Base-by-base conservation (phyloP, 2,329 filamentous ascomycete species). In the Neurospora crassa region DNA sequence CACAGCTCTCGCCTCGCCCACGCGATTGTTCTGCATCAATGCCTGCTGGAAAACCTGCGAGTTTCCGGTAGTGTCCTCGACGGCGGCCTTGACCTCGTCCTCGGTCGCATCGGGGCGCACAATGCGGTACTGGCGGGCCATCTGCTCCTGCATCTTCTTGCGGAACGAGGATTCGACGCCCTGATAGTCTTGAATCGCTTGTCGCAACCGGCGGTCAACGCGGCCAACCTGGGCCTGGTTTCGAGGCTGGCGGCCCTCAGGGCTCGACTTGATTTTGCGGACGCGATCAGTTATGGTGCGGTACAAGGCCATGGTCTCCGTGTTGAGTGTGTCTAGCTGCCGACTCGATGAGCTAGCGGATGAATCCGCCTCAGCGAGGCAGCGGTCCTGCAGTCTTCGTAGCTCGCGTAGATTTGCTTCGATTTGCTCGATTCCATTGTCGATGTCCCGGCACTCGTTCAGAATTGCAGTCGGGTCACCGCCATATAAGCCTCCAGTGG, bases 41-140 rank as follows among this genome's bases (percentile, higher is more conserved):
- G 93, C 92, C 80, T 96, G 92, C 79, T 91, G 90, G 83, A 98
- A 98, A 75, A 97, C 90, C 81, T 96, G 93, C 70, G 90, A 89
- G 74, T 91, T 87, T 68, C 90, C 89, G 16, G 83, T 86, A 76
- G 87, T 86, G 76, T 93, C 89, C 77, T 95, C 89, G 0, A 94
- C 91, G 18, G 92, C 93, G 71, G 91, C 88, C 72, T 87, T 86
- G 40, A 97, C 89, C 80, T 98, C 94, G 63, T 86, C 84, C 70
- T 96, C 92, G 40, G 88, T 87, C 3, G 93, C 93, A 71, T 97
- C 90, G 29, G 94, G 92, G 74, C 90, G 88, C 70, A 96, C 94
- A 79, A 98, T 97, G 72, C 92, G 88, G 82, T 96, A 97, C 80
- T 97, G 94, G 70, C 96, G 89, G 75, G 90, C 91, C 83, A 96